Evolutionary conservation across 148 eudicot genomes (phyloP), one percentile per base, ranked within the genome.

Genomic region (Rhododendron ovatum): DNA sequence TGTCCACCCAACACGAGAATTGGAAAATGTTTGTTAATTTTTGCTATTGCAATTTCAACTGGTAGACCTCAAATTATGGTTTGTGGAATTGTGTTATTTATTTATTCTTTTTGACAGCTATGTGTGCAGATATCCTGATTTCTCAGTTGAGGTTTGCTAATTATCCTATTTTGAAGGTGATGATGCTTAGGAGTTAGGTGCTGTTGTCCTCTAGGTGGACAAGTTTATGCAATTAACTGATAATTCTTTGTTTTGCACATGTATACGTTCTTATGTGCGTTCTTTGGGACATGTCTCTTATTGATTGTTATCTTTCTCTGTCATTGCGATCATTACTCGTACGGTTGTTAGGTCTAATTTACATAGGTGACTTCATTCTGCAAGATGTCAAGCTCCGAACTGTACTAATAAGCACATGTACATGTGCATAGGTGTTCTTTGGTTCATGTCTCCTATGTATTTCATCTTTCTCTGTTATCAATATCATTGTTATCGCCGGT

Each of bases 301-400:
- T n/a, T 65, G 73, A 65, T 65, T 65, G 28, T 67, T 22, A n/a
- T 10, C 35, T 9, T 24, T 67, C 28, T 65, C 30, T 67, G 12
- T 53, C 83, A 53, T 81, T 10, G 20, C 5, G 37, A 81, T 81
- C 65, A 30, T 53, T 5, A 53, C 7, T 26, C 18, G 5, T 33
- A 17, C 30, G 61, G 14, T 26, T 81, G 26, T 8, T 22, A 35
- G 17, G n/a, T 51, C 45, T 81, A 82, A 59, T 82, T 59, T 51
- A 59, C 48, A 51, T 51, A 4, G 26, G 11, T 59, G 83, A 41
- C 22, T 81, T 61, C 35, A 74, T 86, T 20, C n/a, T 84, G 87
- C 93, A 92, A 92, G 94, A 83, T 92, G 61, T 87, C 93, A 91
- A 89, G 93, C 92, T 85, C 93, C 92, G 84, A 91, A 86, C 12